Evolutionary conservation across 306 rosid genomes (phyloP), one percentile per base, ranked within the genome.

Genomic region (Vigna trinervia): DNA sequence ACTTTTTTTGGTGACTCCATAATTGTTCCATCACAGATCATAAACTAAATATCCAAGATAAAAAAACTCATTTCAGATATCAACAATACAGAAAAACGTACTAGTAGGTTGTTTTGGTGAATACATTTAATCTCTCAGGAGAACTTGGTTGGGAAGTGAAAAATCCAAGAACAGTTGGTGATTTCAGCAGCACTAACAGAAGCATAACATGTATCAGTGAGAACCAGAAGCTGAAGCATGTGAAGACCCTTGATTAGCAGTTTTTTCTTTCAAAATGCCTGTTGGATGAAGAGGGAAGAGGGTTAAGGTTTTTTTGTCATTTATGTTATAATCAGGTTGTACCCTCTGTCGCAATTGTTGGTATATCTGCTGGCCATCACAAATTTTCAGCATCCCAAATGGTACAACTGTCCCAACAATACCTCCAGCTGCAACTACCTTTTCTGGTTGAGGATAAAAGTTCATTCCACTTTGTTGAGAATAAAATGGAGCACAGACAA

Each of bases 251-350:
- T 73, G 60, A 7, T 19, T 6, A 6, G 28, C n/a, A 17, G 70
- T 23, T 73, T 39, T 77, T 0, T 52, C 80, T 56, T 80, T 80
- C 68, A 83, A 66, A 80, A 81, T 71, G 14, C 90, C 86, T 0
- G 94, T 88, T 26, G 96, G 94, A 36, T 81, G 85, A 34, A 85
- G 63, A 14, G 94, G 97, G 78, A 91, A 91, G 20, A 91, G 86
- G 8, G 89, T 28, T 72, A 89, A 81, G 9, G 94, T 85, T 67
- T 85, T 78, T 1, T 70, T 82, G 61, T 23, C 56, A 34, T 14
- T 69, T 34, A 22, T 26, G 57, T 69, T 43, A 22, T 46, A 12
- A 48, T 38, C 60, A 0, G 30, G 1, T 11, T 45, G 8, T 28
- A 45, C 17, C 32, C 13, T 46, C 6, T 72, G 77, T 11, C 66